phyloP scores from a whole-genome alignment of 768 basidiomycete species.

The Mycena chlorophos region DNA sequence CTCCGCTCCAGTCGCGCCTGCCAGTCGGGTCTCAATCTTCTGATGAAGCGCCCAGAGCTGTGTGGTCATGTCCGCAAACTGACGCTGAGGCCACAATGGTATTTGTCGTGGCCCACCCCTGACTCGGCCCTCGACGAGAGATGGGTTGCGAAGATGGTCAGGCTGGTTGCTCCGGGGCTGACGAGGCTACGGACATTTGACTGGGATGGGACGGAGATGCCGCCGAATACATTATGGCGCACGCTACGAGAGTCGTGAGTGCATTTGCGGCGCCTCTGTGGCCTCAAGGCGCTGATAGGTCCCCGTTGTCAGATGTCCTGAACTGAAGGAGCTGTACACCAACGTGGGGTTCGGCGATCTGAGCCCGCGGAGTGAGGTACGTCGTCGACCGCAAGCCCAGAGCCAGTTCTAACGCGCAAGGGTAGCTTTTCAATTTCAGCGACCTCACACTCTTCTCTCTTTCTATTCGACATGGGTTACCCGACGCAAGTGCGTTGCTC shows the following conservation, averaged over 20 bases:
- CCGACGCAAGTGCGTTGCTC: constrained; percentile 33
- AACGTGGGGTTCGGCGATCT: constrained; percentile 43
- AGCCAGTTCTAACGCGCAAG: background rate
- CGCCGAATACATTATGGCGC: constrained; percentile 43
- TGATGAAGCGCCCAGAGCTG: constrained; percentile 35
- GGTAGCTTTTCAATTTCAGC: constrained; percentile 43
- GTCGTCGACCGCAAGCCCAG: background rate
- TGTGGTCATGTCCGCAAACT: constrained; percentile 43
- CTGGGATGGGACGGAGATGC: constrained; percentile 54
- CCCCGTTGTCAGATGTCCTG: constrained; percentile 40
- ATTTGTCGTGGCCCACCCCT: constrained; percentile 49
- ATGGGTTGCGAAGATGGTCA: constrained; percentile 42
- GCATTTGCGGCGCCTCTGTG: constrained; percentile 1
- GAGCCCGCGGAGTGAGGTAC: constrained; percentile 34
- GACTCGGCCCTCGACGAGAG: constrained; percentile 42
- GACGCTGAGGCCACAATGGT: constrained; percentile 51
- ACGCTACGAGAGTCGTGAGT: constrained; percentile 41
- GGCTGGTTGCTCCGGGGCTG: constrained; percentile 33
- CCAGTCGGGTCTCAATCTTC: constrained; percentile 36
- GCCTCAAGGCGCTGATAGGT: constrained; percentile 3
- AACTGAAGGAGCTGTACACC: constrained; percentile 43
- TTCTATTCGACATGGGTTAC: constrained; percentile 47
- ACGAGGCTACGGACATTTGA: constrained; percentile 45
- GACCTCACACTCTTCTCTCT: constrained; percentile 47
- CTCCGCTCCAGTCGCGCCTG: constrained; percentile 46